Evolutionary conservation across 2,329 filamentous ascomycete genomes (phyloP), one percentile per base, ranked within the genome.

Genomic region (Nigrospora osmanthi): DNA sequence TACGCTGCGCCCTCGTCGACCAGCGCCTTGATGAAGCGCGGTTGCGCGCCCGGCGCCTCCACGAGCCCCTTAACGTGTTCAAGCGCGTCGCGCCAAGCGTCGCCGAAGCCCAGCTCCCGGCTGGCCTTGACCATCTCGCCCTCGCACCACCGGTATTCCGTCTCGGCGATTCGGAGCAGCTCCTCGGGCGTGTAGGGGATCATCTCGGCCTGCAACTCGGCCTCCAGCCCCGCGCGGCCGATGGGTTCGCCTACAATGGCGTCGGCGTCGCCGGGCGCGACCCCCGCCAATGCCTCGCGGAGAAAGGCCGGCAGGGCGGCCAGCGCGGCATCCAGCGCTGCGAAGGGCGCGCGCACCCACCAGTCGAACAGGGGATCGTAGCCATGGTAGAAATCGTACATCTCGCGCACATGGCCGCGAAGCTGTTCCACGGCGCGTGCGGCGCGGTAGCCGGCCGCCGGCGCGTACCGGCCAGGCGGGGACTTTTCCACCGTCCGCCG

Each of bases 151-250:
- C 56, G 54, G 54, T 73, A 80, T 45, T 79, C 72, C 19, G 64
- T 61, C 39, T 73, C 60, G 3, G 70, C 76, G 19, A 80, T 71
- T 0, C 55, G 48, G 36, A 81, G 65, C 3, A 81, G 62, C 53
- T 81, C 72, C 45, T 79, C 74, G 0, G 78, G 78, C 0, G 70
- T 66, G 52, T 81, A 81, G 0, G 74, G 70, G 41, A 81, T 78
- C 67, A 78, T 71, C 56, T 81, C 77, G 1, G 70, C 68, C 45
- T 72, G 65, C 1, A 82, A 65, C 42, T 79, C 76, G 11, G 66
- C 64, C 1, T 76, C 57, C 1, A 81, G 60, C 0, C 70, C 74
- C 0, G 70, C 65, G 4, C 68, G 59, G 1, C 78, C 76, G 40
- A 80, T 76, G 0, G 77, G 76, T 48, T 81, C 69, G 7, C 76